These are phyloP conservation scores for Thalassiosira livingstoniorum DNA, from an alignment of 352 stramenopile species.

Conservation along the genomic window DNA sequence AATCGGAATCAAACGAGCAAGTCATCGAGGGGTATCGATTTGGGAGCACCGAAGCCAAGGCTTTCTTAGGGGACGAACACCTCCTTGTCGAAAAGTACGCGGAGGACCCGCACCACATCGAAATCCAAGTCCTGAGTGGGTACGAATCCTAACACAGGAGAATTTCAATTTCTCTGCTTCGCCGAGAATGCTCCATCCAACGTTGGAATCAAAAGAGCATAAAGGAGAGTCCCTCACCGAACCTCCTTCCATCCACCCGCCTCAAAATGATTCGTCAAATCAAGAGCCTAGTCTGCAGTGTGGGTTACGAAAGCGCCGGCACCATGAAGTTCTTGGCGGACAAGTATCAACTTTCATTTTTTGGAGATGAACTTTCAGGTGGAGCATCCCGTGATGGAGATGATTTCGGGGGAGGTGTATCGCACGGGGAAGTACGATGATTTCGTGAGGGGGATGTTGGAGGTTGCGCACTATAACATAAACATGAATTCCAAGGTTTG, in stretches of 20 bases:
- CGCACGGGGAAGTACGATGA: slow-evolving; percentile 77
- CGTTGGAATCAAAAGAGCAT: slow-evolving; percentile 97
- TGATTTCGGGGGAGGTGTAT: slow-evolving; percentile 88
- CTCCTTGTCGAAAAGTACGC: slow-evolving; percentile 98
- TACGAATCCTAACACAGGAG: slow-evolving; percentile 20
- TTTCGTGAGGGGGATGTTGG: slow-evolving; percentile 96
- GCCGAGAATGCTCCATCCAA: slow-evolving; percentile 96
- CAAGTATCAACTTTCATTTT: slow-evolving; percentile 97
- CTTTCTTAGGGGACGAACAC: slow-evolving; percentile 94
- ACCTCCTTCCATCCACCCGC: slow-evolving; percentile 91
- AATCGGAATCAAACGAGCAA: too few relatives aligned
- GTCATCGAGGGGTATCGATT: slow-evolving; percentile 89
- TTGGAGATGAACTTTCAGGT: slow-evolving; percentile 97
- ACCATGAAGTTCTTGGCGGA: slow-evolving; percentile 97
- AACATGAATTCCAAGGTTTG: too few relatives aligned
- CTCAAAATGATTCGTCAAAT: slow-evolving; percentile 91
- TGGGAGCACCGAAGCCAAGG: slow-evolving; percentile 70
- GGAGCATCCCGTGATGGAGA: slow-evolving; percentile 96
- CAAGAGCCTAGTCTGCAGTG: slow-evolving; percentile 90
- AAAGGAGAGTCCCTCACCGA: slow-evolving; percentile 91
- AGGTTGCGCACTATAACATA: too few relatives aligned
- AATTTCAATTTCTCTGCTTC: slow-evolving; percentile 87
- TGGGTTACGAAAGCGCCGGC: slow-evolving; percentile 94
- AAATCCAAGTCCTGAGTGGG: slow-evolving; percentile 97
- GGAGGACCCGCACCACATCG: slow-evolving; percentile 96